phyloP scores from a whole-genome alignment of 2,329 filamentous ascomycete species.

The Madurella mycetomatis region DNA sequence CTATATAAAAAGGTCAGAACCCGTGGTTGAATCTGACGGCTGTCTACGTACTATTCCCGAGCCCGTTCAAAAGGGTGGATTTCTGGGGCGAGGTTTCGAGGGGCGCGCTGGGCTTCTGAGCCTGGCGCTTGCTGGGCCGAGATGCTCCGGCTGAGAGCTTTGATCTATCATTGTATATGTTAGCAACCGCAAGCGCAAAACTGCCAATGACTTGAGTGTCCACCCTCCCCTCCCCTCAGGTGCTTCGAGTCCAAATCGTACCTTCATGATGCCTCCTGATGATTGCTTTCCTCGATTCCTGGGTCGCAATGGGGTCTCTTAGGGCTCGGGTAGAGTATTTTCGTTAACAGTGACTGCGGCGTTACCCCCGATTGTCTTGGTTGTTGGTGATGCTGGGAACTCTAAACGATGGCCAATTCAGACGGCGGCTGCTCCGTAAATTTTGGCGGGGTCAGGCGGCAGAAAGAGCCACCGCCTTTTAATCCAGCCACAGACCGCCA shows the following conservation, averaged over 20 bases:
- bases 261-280: conserved; percentile 17
- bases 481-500: neutral
- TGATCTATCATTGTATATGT: conserved; percentile 25
- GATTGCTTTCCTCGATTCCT: neutral
- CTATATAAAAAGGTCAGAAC: conserved; percentile 15
- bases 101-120: conserved; percentile 29
- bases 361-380: neutral
- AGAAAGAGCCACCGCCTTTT: conserved; percentile 22
- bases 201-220: neutral
- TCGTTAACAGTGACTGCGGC: neutral
- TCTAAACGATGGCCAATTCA: conserved; percentile 2
- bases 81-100: conserved; percentile 29
- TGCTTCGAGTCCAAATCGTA: neutral
- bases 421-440: conserved; percentile 17
- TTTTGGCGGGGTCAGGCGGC: conserved; percentile 28
- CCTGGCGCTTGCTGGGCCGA: conserved; percentile 30
- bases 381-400: neutral
- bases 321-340: neutral
- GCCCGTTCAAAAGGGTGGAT: conserved; percentile 29
- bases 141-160: conserved; percentile 30
- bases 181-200: conserved; percentile 7
- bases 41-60: conserved; percentile 27
- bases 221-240: neutral
- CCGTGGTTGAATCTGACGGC: neutral
- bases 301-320: neutral